phyloP scores from a whole-genome alignment of 2,329 filamentous ascomycete species.

The Hymenoscyphus infarciens region DNA sequence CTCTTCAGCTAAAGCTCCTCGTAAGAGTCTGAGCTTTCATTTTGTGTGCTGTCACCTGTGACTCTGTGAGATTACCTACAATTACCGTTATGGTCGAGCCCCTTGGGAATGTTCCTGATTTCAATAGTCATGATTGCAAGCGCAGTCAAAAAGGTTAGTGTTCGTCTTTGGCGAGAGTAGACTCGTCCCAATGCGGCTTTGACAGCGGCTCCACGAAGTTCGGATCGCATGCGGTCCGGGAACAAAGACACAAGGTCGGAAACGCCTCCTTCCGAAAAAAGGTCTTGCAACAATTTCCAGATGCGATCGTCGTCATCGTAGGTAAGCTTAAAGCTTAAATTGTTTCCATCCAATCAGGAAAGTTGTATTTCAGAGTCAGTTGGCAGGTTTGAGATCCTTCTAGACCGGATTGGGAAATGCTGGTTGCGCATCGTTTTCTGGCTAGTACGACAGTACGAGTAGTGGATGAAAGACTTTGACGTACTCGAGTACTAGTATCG shows the following conservation, averaged over 20 bases:
- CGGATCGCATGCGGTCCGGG: background rate
- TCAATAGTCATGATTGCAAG: background rate
- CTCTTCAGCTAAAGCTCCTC: too few relatives aligned
- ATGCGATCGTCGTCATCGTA: background rate
- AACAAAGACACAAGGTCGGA: background rate
- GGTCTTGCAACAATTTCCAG: background rate
- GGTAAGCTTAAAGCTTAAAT: too few relatives aligned
- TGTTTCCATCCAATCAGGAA: background rate
- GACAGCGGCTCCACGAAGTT: background rate
- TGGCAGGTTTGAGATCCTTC: background rate
- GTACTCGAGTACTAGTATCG: too few relatives aligned
- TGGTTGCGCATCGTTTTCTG: background rate
- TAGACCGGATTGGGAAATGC: background rate
- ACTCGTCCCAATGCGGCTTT: constrained; percentile 1
- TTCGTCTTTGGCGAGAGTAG: background rate
- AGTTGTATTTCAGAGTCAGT: background rate
- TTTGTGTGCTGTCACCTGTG: too few relatives aligned
- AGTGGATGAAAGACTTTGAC: background rate
- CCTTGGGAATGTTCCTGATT: too few relatives aligned
- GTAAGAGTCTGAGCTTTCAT: too few relatives aligned
- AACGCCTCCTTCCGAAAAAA: background rate
- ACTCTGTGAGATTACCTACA: too few relatives aligned
- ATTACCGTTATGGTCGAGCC: too few relatives aligned
- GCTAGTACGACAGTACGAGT: too few relatives aligned
- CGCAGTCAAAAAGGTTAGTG: background rate